Evolutionary conservation across 768 basidiomycete species (phyloP).

Genomic region (Suillus fuscotomentosus): DNA sequence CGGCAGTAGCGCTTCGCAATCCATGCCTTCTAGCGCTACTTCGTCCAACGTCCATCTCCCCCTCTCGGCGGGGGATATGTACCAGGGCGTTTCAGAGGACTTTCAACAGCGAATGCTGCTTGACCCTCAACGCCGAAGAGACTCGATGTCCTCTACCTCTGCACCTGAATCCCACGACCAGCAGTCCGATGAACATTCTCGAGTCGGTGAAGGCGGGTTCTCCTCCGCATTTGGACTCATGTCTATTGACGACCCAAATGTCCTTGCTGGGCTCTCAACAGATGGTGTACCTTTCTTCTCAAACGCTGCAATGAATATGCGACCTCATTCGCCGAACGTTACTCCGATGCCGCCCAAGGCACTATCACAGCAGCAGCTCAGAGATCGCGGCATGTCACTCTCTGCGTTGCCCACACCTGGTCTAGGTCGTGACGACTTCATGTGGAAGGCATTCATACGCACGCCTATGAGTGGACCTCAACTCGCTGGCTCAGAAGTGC

Average conservation of each 20-base stretch:
- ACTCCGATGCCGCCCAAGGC: conserved; percentile 45
- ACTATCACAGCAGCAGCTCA: conserved; percentile 18
- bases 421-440: conserved; percentile 43
- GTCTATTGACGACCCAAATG: conserved; percentile 72
- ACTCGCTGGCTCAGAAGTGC: conserved; percentile 12
- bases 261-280: conserved; percentile 56
- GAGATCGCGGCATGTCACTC: conserved; percentile 25
- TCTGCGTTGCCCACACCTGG: conserved; percentile 32
- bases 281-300: conserved; percentile 68
- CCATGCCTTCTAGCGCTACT: conserved; percentile 51
- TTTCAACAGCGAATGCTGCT: conserved; percentile 19
- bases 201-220: conserved; percentile 40
- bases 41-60: conserved; percentile 56
- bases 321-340: conserved; percentile 41
- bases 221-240: conserved; percentile 71
- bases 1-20: conserved; percentile 42
- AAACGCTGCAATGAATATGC: conserved; percentile 20
- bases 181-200: conserved; percentile 13
- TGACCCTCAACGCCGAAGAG: conserved; percentile 14
- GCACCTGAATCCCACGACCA: conserved; percentile 10
- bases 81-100: conserved; percentile 27
- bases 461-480: conserved; percentile 53
- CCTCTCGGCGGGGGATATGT: conserved; percentile 27
- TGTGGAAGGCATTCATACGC: conserved; percentile 75
- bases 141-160: conserved; percentile 14